Evolutionary conservation across 2,329 filamentous ascomycete species (phyloP), one percentile per base, ranked within the genome.

Genomic region (Leptographium wingfieldii): DNA sequence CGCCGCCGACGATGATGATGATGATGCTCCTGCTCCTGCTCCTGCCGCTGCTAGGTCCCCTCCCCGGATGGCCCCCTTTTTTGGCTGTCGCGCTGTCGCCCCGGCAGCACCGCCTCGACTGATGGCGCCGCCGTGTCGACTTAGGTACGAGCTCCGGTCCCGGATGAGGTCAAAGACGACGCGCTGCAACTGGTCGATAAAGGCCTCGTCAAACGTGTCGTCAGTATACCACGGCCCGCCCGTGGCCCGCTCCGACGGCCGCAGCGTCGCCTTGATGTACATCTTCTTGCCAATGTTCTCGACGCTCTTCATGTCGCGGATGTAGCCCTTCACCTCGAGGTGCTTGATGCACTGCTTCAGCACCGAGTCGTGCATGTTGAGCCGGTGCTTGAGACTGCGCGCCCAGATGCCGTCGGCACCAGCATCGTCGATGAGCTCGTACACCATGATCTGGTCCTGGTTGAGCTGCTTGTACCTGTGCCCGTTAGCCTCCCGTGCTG

Each of bases 141-240:
- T 78, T 62, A 80, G 78, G 67, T 86, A 85, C 73, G 88, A 91
- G 68, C 87, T 92, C 67, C 84, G 78, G 12, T 77, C 77, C 67
- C 86, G 85, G 63, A 96, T 83, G 63, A 84, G 85, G 64, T 86
- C 82, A 66, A 90, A 88, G 57, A 95, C 82, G 62, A 88, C 81
- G 25, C 82, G 80, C 62, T 88, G 83, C 56, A 96, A 77, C 51
- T 84, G 83, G 60, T 88, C 84, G 67, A 97, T 92, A 70, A 99
- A 90, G 61, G 87, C 88, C 64, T 88, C 86, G 72, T 99, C 94
- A 14, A 97, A 80, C 65, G 92, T 88, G 58, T 90, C 89, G 64
- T 96, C 91, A 9, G 89, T 92, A 71, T 94, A 96, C 90, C 92
- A 99, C 10, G 90, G 88, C 1, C 94, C 94, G 55, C 94, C 94